Evolutionary conservation across 805 yeast species (phyloP).

Genomic region (Cyberlindnera euphorbiae): DNA sequence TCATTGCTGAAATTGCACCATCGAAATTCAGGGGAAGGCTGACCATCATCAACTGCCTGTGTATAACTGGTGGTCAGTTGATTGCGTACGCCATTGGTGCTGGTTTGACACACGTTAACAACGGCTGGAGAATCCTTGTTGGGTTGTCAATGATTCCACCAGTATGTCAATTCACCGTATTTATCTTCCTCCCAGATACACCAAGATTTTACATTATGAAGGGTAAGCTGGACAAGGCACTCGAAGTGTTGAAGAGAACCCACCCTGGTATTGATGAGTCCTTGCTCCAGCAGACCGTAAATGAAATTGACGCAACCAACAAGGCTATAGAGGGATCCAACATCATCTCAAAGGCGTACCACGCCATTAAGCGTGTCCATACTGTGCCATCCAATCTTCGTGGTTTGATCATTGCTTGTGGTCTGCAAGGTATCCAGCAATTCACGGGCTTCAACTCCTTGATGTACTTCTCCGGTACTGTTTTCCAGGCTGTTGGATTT

Average conservation of each 20-base stretch:
- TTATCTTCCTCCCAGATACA: conserved; percentile 89
- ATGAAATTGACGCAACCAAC: conserved; percentile 53
- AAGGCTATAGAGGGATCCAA: conserved; percentile 42
- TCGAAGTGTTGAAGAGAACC: conserved; percentile 55
- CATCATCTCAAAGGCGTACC: conserved; percentile 49
- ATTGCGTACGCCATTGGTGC: conserved; percentile 93
- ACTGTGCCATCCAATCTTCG: conserved; percentile 74
- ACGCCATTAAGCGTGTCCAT: conserved; percentile 60
- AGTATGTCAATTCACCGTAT: conserved; percentile 65
- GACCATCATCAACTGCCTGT: no score
- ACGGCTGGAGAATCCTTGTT: conserved; percentile 93
- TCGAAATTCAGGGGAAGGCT: no score
- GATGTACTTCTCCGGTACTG: conserved; percentile 92
- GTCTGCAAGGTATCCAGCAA: conserved; percentile 93
- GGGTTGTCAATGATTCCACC: conserved; percentile 91
- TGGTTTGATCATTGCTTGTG: conserved; percentile 87
- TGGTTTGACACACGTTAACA: conserved; percentile 63
- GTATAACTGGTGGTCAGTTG: conserved; percentile 89
- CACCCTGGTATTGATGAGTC: conserved; percentile 61
- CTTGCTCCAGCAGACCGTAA: conserved; percentile 60
- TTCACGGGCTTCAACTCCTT: conserved; percentile 94
- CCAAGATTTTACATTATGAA: conserved; percentile 84
- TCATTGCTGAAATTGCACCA: conserved; percentile 26
- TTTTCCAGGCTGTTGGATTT: conserved; percentile 89
- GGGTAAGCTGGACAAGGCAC: conserved; percentile 62